A percentile compares a stretch with the other conserved stretches of the same genome.
Evolutionary conservation across 2,329 filamentous ascomycete species (phyloP).

Genomic region (Periconia sp.): DNA sequence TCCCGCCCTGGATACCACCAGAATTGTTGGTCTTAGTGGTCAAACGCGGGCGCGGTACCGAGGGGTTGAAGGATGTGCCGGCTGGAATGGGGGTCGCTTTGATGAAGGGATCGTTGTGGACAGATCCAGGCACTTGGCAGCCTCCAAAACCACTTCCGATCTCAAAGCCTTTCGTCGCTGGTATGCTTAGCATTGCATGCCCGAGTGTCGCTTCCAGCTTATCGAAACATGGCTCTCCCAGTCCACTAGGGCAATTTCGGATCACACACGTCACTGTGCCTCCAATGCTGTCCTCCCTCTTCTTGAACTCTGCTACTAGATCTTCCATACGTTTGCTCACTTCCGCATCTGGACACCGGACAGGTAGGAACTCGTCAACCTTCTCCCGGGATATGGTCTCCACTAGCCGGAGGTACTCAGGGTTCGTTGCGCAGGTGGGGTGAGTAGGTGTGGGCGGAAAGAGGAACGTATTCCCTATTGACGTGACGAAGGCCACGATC

Average conservation of each 20-base stretch:
- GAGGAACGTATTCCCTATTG: slow-evolving; percentile 79
- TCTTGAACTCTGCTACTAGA: slow-evolving; percentile 77
- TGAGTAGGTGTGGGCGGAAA: slow-evolving; percentile 71
- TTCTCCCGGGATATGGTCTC: slow-evolving; percentile 73
- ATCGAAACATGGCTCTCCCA: slow-evolving; percentile 94
- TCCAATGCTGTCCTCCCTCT: slow-evolving; percentile 85
- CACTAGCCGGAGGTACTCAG: slow-evolving; percentile 77
- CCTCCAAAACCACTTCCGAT: slow-evolving; percentile 92
- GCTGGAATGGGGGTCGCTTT: slow-evolving; percentile 59
- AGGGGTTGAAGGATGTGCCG: slow-evolving; percentile 41
- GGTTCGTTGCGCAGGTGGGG: slow-evolving; percentile 74
- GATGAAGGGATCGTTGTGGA: slow-evolving; percentile 89
- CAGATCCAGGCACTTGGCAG: slow-evolving; percentile 83
- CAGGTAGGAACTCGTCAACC: slow-evolving; percentile 84
- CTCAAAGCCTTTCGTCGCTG: slow-evolving; percentile 94
- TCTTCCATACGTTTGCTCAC: slow-evolving; percentile 75
- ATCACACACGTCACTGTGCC: slow-evolving; percentile 96
- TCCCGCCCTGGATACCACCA: slow-evolving; percentile 93
- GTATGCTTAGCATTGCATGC: slow-evolving; percentile 94
- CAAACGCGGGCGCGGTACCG: slow-evolving; percentile 62
- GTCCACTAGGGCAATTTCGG: slow-evolving; percentile 79
- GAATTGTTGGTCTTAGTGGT: slow-evolving; percentile 94
- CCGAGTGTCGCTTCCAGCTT: slow-evolving; percentile 91
- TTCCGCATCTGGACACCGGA: slow-evolving; percentile 78
- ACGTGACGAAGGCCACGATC: slow-evolving; percentile 89